Conservation (phyloP, 202 grass and related monocot species). For the Elaeis oleifera region DNA sequence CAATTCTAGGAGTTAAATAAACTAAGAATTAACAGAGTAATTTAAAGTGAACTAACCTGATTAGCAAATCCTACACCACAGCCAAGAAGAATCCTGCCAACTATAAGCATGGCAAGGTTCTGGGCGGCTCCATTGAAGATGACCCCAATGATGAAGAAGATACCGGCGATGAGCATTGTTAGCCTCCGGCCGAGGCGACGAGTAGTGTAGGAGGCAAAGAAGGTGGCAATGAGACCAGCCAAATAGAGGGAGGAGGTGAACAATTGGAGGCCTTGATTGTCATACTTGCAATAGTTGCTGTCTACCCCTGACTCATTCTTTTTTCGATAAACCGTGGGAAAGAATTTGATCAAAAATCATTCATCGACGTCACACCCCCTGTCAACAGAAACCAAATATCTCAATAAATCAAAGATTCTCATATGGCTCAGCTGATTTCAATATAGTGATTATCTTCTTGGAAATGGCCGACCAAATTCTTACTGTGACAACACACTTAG, state of each 20-base stretch:
- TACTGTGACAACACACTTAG: no score
- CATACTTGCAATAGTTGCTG: constrained; percentile 98
- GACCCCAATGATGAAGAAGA: constrained; percentile 71
- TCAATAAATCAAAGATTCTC: no score
- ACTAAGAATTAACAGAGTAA: neutral
- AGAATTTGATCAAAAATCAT: constrained; percentile 69
- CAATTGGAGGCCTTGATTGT: constrained; percentile 71
- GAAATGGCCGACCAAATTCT: no score
- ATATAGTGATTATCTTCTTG: no score
- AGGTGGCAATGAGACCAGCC: constrained; percentile 76
- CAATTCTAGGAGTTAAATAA: no score
- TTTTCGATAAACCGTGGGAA: constrained; percentile 55
- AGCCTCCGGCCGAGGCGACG: constrained; percentile 63
- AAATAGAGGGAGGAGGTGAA: constrained; percentile 95
- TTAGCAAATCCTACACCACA: constrained; percentile 92
- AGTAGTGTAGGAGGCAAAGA: constrained; percentile 90
- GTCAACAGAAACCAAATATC: neutral
- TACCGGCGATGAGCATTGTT: constrained; percentile 87
- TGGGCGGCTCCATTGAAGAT: constrained; percentile 70
- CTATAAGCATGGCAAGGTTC: constrained; percentile 72
- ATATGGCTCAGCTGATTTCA: no score
- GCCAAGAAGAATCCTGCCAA: constrained; percentile 84
- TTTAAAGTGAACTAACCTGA: constrained; percentile 35
- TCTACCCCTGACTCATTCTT: constrained; percentile 46
- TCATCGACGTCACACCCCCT: constrained; percentile 72